Evolutionary conservation across 1,284 basidiomycete genomes (phyloP).

Genomic region (Mycena citricolor): DNA sequence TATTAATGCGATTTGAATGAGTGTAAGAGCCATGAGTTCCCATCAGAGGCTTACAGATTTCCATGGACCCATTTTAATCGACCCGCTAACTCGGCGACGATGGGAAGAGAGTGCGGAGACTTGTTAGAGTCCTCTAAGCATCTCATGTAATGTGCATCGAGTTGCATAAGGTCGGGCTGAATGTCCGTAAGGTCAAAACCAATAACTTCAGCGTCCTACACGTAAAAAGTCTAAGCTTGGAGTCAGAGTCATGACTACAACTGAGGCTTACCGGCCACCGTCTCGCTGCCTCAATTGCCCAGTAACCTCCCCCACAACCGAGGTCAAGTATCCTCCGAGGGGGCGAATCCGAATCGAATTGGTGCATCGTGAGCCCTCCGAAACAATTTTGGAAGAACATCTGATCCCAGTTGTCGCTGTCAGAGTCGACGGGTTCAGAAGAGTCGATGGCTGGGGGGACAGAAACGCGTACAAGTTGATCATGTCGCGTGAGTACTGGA

Average conservation of each 20-base stretch:
- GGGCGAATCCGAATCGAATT: slow-evolving; percentile 48
- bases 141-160: slow-evolving; percentile 21
- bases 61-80: slow-evolving; percentile 67
- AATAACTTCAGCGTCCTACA: slow-evolving; percentile 55
- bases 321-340: slow-evolving; percentile 65
- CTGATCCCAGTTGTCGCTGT: slow-evolving; percentile 68
- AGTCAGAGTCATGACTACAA: slow-evolving; percentile 11
- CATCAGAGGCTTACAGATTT: slow-evolving; percentile 58
- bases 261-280: slow-evolving; percentile 56
- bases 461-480: slow-evolving; percentile 46
- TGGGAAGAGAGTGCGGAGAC: slow-evolving; percentile 7
- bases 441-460: slow-evolving; percentile 3
- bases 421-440: slow-evolving; percentile 10
- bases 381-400: slow-evolving; percentile 56
- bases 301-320: slow-evolving; percentile 80
- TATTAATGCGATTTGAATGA: too few species aligned
- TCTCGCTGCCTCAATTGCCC: slow-evolving; percentile 66
- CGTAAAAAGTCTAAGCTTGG: slow-evolving; percentile 6
- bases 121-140: slow-evolving; percentile 14
- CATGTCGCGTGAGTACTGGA: slow-evolving; percentile 46
- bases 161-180: slow-evolving; percentile 51
- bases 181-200: slow-evolving; percentile 58
- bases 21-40: too few species aligned
- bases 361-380: slow-evolving; percentile 51
- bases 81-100: slow-evolving; percentile 37